Conservation (phyloP, 164 flowering plant genomes). For the Dillenia suffruticosa region DNA sequence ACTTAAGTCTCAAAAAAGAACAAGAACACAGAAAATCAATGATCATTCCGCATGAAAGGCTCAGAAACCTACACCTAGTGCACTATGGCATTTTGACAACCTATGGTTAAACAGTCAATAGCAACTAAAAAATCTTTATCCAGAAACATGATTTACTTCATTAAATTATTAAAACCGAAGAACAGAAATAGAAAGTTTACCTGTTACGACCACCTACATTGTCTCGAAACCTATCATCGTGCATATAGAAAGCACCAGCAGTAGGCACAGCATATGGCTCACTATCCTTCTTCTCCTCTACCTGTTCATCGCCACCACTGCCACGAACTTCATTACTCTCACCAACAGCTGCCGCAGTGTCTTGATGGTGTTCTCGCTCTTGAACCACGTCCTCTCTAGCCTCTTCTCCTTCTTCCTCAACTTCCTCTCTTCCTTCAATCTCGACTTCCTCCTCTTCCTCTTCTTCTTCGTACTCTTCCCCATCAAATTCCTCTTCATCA, state of each 20-base stretch:
- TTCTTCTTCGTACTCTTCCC: slow-evolving; percentile 26
- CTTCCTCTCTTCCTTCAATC: slow-evolving; percentile 17
- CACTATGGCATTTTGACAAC: no score
- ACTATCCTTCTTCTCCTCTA: slow-evolving; percentile 74
- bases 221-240: slow-evolving; percentile 90
- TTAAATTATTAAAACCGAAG: neutral
- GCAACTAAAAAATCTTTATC: no score
- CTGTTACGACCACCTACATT: slow-evolving; percentile 73
- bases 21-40: no score
- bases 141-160: no score
- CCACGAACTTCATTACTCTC: slow-evolving; percentile 13
- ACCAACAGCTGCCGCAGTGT: slow-evolving; percentile 7
- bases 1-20: neutral
- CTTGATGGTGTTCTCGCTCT: slow-evolving; percentile 9
- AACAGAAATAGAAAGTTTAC: slow-evolving; percentile 23
- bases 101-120: neutral
- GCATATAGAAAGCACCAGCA: slow-evolving; percentile 98
- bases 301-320: slow-evolving; percentile 14
- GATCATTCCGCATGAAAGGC: no score
- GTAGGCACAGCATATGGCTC: slow-evolving; percentile 96
- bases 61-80: no score
- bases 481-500: slow-evolving; percentile 42
- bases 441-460: slow-evolving; percentile 15
- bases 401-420: slow-evolving; percentile 17
- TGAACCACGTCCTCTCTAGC: slow-evolving; percentile 16